phyloP scores from a whole-genome alignment of 306 rosid species.

The Inga oerstediana region DNA sequence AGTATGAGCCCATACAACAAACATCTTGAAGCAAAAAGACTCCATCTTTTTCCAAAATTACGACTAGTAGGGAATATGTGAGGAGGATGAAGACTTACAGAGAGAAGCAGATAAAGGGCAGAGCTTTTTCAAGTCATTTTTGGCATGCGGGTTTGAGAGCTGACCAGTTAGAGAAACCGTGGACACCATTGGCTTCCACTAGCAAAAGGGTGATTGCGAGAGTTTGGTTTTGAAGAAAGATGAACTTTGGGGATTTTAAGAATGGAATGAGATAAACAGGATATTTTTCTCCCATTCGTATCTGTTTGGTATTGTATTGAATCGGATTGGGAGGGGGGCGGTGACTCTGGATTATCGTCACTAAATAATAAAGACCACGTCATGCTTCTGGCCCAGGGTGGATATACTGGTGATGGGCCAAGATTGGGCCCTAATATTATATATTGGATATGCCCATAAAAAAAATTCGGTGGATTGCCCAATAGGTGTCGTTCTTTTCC shows the following conservation, averaged over 20 bases:
- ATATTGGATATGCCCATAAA: no score
- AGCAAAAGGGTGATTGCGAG: not conserved
- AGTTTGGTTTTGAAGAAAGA: not conserved
- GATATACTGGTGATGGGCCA: not conserved
- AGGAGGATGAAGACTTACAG: conserved; percentile 39
- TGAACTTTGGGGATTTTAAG: not conserved
- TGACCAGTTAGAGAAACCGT: conserved; percentile 57
- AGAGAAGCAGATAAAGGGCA: conserved; percentile 40
- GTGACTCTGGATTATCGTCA: not conserved
- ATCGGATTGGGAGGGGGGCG: not conserved
- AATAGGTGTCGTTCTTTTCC: not conserved
- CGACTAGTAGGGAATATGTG: conserved; percentile 26
- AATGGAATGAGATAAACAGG: not conserved
- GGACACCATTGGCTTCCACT: conserved; percentile 55
- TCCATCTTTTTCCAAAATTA: conserved; percentile 2
- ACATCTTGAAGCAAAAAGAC: conserved; percentile 16
- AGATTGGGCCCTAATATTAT: not conserved
- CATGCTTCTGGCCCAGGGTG: not conserved
- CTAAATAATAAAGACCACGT: not conserved
- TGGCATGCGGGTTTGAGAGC: conserved; percentile 42
- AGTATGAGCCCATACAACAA: not conserved
- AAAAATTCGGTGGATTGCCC: no score
- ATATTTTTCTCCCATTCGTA: not conserved
- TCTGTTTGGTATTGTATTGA: not conserved
- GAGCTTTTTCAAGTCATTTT: conserved; percentile 43